Evolutionary conservation across 345 rosid species (phyloP).

Genomic region (Corchorus olitorius): DNA sequence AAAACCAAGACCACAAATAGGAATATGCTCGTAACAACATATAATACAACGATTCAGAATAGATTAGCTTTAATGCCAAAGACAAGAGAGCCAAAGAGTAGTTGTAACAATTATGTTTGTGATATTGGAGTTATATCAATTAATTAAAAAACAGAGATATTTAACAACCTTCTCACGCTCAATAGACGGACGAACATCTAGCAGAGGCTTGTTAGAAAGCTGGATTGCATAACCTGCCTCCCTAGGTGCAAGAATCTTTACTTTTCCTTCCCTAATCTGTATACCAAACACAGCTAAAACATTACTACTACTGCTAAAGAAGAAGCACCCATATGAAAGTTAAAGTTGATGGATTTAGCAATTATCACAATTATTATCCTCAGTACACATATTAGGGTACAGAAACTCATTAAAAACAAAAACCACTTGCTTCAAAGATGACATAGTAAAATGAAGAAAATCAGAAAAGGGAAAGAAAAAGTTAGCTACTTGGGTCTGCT

Average conservation of each 20-base stretch:
- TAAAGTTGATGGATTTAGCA: slow-evolving; percentile 13
- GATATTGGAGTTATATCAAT: neutral
- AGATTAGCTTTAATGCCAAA: neutral
- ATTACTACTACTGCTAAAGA: slow-evolving; percentile 16
- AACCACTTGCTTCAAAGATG: neutral
- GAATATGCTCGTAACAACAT: neutral
- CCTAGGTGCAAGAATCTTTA: slow-evolving; percentile 76
- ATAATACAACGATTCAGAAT: neutral
- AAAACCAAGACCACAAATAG: neutral
- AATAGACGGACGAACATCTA: slow-evolving; percentile 79
- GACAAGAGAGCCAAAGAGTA: neutral
- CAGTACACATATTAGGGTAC: neutral
- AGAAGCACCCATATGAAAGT: slow-evolving; percentile 15
- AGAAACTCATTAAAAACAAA: neutral
- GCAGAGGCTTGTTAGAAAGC: slow-evolving; percentile 74
- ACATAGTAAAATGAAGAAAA: neutral
- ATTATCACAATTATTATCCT: slow-evolving; percentile 13
- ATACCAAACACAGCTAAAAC: slow-evolving; percentile 21
- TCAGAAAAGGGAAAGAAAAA: neutral
- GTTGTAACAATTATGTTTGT: neutral
- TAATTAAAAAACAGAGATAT: neutral
- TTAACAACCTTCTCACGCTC: slow-evolving; percentile 65
- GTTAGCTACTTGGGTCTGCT: neutral
- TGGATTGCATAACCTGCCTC: slow-evolving; percentile 95
- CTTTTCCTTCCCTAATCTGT: slow-evolving; percentile 83